Conservation (phyloP, 345 rosid genomes). For the Erucastrum elatum region DNA sequence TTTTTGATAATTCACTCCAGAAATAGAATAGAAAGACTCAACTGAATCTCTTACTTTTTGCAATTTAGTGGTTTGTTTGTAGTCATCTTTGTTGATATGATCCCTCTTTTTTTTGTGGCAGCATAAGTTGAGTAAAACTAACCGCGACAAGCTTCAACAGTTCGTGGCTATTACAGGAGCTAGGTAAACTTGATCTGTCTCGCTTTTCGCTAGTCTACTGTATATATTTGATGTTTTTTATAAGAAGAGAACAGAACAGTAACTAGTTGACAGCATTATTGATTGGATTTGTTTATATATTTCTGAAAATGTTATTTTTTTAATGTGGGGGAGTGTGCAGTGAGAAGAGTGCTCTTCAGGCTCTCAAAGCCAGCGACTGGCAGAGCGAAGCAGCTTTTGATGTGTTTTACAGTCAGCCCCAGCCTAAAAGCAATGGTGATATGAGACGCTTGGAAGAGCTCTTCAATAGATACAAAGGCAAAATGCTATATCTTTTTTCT, state of each 20-base stretch:
- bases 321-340: constrained; percentile 44
- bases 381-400: constrained; percentile 93
- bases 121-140: constrained; percentile 80
- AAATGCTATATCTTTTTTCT: constrained; percentile 21
- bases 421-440: constrained; percentile 64
- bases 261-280: not conserved
- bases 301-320: not conserved
- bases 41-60: too few relatives aligned
- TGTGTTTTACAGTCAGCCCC: constrained; percentile 84
- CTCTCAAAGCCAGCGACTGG: constrained; percentile 92
- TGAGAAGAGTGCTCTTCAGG: constrained; percentile 80
- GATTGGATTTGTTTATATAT: not conserved
- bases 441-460: constrained; percentile 88
- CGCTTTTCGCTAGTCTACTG: not conserved
- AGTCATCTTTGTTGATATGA: not conserved
- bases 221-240: not conserved
- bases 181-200: constrained; percentile 48
- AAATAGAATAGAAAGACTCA: not conserved
- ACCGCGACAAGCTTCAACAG: constrained; percentile 93
- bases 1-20: not conserved
- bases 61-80: too few relatives aligned
- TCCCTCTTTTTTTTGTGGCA: constrained; percentile 27
- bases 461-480: constrained; percentile 89
- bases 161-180: constrained; percentile 83
- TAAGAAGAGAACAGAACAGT: not conserved